Conservation (phyloP, 2,329 filamentous ascomycete species). For the Neurospora sp. region DNA sequence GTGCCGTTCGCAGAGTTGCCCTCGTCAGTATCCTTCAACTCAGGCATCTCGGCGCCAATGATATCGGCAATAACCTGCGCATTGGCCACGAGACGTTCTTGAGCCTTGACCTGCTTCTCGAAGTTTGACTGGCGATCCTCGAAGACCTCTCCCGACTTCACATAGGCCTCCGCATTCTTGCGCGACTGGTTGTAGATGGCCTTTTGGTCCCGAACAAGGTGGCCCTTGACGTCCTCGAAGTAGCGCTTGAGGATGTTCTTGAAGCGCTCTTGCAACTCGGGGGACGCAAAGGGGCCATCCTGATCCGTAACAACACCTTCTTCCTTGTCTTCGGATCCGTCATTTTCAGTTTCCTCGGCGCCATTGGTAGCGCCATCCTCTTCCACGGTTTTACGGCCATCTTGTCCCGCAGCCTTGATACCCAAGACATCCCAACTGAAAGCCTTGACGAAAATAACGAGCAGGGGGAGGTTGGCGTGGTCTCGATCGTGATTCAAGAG, state of each 20-base stretch:
- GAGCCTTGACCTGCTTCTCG: constrained; percentile 83
- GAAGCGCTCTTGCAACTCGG: constrained; percentile 77
- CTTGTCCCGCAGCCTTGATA: constrained; percentile 57
- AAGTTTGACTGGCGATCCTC: constrained; percentile 94
- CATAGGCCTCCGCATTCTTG: constrained; percentile 94
- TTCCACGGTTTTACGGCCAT: constrained; percentile 74
- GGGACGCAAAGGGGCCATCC: constrained; percentile 64
- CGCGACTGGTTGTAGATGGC: constrained; percentile 76
- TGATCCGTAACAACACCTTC: constrained; percentile 29
- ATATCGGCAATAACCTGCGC: constrained; percentile 85
- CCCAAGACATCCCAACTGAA: constrained; percentile 95
- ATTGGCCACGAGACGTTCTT: constrained; percentile 83
- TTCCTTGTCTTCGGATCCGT: constrained; percentile 33
- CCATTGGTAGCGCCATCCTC: constrained; percentile 62
- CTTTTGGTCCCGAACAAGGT: constrained; percentile 86
- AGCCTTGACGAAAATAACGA: constrained; percentile 91
- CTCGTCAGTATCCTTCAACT: constrained; percentile 75
- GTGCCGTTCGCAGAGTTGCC: constrained; percentile 58
- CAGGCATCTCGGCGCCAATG: constrained; percentile 85
- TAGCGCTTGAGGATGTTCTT: constrained; percentile 77
- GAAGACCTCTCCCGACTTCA: constrained; percentile 96
- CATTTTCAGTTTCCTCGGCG: constrained; percentile 23
- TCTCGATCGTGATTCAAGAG: constrained; percentile 88
- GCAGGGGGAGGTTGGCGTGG: constrained; percentile 78
- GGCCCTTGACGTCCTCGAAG: constrained; percentile 83